Evolutionary conservation across 1,139 yeast species (phyloP).

Genomic region (Saccharomyces pastorianus): DNA sequence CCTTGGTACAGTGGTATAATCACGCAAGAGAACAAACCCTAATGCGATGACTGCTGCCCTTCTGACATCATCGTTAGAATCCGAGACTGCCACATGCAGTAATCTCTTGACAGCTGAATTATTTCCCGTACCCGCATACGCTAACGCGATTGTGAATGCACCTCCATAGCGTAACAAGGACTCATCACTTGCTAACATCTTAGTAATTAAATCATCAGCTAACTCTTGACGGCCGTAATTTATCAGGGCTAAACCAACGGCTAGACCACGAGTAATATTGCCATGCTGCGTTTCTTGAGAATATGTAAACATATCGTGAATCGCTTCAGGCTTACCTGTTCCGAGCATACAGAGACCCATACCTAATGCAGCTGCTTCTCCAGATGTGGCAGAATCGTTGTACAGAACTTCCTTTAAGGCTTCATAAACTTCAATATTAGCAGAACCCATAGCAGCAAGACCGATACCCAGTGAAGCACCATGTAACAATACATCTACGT

Average conservation of each 20-base stretch:
- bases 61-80: conserved; percentile 92
- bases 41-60: conserved; percentile 92
- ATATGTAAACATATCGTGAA: conserved; percentile 78
- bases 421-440: conserved; percentile 66
- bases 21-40: conserved; percentile 86
- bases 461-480: conserved; percentile 96
- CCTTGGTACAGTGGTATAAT: conserved; percentile 89
- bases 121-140: conserved; percentile 94
- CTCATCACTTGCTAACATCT: conserved; percentile 65
- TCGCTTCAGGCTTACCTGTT: conserved; percentile 67
- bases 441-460: conserved; percentile 94
- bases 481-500: conserved; percentile 80
- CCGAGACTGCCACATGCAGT: conserved; percentile 91
- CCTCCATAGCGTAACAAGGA: conserved; percentile 92
- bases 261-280: conserved; percentile 84
- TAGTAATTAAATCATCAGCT: conserved; percentile 66
- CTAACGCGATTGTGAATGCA: conserved; percentile 86
- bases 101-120: conserved; percentile 78
- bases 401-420: conserved; percentile 78
- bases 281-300: conserved; percentile 96
- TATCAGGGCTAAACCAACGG: conserved; percentile 80
- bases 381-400: conserved; percentile 87
- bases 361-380: conserved; percentile 94
- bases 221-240: conserved; percentile 80
- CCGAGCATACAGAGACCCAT: conserved; percentile 97